A percentile compares a stretch with the other conserved stretches of the same genome.
Conservation (phyloP, 768 basidiomycete genomes). For the Sutorius australiensis region DNA sequence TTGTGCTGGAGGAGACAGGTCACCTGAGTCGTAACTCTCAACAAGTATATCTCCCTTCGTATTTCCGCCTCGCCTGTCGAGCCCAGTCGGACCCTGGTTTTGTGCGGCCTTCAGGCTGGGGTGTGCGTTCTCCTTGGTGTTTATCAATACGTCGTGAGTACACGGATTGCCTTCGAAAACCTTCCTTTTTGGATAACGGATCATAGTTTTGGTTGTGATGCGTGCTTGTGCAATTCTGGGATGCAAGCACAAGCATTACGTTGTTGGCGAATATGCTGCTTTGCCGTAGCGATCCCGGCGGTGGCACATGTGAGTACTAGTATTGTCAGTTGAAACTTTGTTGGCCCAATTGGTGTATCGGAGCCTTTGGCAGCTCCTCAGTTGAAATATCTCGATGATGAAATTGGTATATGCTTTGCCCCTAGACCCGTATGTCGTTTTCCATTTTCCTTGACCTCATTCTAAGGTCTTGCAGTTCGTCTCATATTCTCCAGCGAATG, state of each 20-base stretch:
- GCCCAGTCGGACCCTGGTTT: slow-evolving; percentile 11
- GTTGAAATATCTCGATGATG: slow-evolving; percentile 10
- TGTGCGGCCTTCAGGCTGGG: slow-evolving; percentile 3
- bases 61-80: background rate
- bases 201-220: slow-evolving; percentile 22
- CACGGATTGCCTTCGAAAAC: background rate
- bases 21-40: slow-evolving; percentile 13
- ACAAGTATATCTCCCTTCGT: slow-evolving; percentile 1
- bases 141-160: slow-evolving; percentile 22
- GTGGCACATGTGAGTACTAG: background rate
- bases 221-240: slow-evolving; percentile 25
- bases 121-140: background rate
- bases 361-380: background rate
- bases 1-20: slow-evolving; percentile 23
- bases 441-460: background rate
- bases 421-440: slow-evolving; percentile 12
- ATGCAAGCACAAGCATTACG: slow-evolving; percentile 2
- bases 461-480: background rate
- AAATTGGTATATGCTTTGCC: slow-evolving; percentile 11
- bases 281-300: slow-evolving; percentile 2
- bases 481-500: slow-evolving; percentile 9
- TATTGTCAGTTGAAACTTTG: no score
- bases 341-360: background rate
- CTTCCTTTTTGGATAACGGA: background rate
- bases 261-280: background rate